phyloP scores from a whole-genome alignment of 257 asterid species.

The Echium plantagineum region DNA sequence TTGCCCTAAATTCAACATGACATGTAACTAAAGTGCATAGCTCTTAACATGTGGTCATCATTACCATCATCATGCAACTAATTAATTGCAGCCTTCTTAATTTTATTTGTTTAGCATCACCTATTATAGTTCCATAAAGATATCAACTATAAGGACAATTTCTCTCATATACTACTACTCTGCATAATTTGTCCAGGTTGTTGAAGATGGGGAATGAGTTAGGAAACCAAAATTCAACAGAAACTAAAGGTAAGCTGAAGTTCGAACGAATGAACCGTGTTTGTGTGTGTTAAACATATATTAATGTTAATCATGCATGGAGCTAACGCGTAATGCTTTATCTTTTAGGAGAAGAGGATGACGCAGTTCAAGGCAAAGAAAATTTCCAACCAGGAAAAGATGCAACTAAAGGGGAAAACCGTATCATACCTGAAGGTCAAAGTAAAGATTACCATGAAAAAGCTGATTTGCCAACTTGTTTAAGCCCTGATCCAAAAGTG shows the following conservation, averaged over 20 bases:
- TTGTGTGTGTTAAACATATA: not conserved
- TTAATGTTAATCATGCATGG: not conserved
- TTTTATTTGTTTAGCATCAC: conserved; percentile 5
- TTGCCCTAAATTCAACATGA: conserved; percentile 22
- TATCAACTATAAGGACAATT: too few relatives aligned
- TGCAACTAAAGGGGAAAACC: conserved; percentile 20
- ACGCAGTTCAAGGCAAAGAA: conserved; percentile 13
- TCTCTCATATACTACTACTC: not conserved
- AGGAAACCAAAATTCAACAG: conserved; percentile 74
- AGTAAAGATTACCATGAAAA: conserved; percentile 20
- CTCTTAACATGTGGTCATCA: conserved; percentile 27
- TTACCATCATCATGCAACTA: conserved; percentile 16
- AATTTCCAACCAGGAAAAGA: conserved; percentile 3
- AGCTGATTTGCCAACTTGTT: conserved; percentile 7
- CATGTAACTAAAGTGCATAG: conserved; percentile 15
- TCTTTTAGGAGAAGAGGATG: conserved; percentile 23
- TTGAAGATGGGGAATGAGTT: conserved; percentile 34
- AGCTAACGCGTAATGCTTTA: not conserved
- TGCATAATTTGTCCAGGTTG: conserved; percentile 21
- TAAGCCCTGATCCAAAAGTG: conserved; percentile 9
- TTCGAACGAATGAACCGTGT: not conserved
- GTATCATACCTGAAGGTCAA: conserved; percentile 19
- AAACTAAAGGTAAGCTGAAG: conserved; percentile 36
- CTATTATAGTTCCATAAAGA: conserved; percentile 9
- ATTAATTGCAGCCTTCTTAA: conserved; percentile 8